phyloP scores from a whole-genome alignment of 2,329 filamentous ascomycete genomes.

The Colletotrichum melonis region DNA sequence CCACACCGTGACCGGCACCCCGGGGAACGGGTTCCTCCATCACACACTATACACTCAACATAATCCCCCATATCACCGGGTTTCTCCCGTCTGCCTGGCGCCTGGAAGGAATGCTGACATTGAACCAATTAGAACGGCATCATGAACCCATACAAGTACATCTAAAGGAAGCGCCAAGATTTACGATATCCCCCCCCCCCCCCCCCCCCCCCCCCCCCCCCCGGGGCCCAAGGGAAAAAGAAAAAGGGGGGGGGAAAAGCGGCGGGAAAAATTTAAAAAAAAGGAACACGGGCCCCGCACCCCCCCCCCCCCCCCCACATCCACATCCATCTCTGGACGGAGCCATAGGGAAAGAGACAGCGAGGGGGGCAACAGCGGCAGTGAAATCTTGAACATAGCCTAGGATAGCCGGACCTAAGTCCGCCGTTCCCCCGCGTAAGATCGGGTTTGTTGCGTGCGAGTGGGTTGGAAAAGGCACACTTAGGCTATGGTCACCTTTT shows the following conservation, averaged over 20 bases:
- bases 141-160: constrained; percentile 99
- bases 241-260: no score
- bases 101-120: constrained; percentile 34
- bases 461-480: constrained; percentile 1
- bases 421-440: not conserved
- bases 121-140: constrained; percentile 80
- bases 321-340: not conserved
- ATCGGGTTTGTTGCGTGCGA: not conserved
- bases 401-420: not conserved
- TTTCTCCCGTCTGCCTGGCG: constrained; percentile 23
- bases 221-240: no score
- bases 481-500: not conserved
- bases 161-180: constrained; percentile 56
- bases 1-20: constrained; percentile 4
- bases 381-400: not conserved
- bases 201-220: no score
- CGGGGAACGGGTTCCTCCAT: not conserved
- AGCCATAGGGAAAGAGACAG: not conserved
- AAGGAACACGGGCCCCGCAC: no score
- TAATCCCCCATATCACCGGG: constrained; percentile 1
- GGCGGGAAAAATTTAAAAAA: no score
- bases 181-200: constrained; percentile 6
- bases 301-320: not conserved
- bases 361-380: not conserved
- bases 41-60: no score